Evolutionary conservation across 2,329 filamentous ascomycete species (phyloP), one percentile per base, ranked within the genome.

Genomic region (Penicillium sp.): DNA sequence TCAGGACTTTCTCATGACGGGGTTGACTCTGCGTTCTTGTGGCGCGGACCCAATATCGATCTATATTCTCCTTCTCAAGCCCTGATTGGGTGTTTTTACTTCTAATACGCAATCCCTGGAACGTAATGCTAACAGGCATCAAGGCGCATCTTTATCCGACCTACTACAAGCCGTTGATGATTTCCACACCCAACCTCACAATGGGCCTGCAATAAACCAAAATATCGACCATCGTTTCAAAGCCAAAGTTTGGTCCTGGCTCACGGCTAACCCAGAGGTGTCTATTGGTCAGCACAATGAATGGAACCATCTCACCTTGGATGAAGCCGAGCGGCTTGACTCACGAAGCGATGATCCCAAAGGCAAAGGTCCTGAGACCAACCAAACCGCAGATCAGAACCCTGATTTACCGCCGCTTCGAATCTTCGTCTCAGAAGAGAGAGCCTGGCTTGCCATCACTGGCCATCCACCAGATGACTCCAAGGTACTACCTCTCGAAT

Each of bases 361-460:
- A 4, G 13, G 3, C 2, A 31, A 31, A 12, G 16, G 27, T 39
- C 1, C n/a, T 4, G 51, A 42, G 21, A 52, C n/a, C 6, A 51
- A 58, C 10, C 34, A 46, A 6, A 42, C 46, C 12, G 38, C 31
- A 16, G 40, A 52, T 13, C 34, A 54, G 29, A 46, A 50, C 21
- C 13, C 42, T 9, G 16, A 46, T 31, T 5, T 53, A n/a, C 41
- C 59, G 1, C 45, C 50, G 23, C 32, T 67, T 38, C 75, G 76
- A 35, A 69, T 84, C 8, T 79, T 74, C 63, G 80, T 82, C 8
- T 83, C 78, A 7, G 74, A 81, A 59, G 78, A 83, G 50, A 76
- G 82, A 35, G 79, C 81, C 27, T 87, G 85, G 83, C 75, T 80
- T 53, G 81, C 83, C 9, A 72, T 87, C 48, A 77, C 84, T 13